Evolutionary conservation across 148 eudicot genomes (phyloP).

Genomic region (Rhododendron kiyosumense): DNA sequence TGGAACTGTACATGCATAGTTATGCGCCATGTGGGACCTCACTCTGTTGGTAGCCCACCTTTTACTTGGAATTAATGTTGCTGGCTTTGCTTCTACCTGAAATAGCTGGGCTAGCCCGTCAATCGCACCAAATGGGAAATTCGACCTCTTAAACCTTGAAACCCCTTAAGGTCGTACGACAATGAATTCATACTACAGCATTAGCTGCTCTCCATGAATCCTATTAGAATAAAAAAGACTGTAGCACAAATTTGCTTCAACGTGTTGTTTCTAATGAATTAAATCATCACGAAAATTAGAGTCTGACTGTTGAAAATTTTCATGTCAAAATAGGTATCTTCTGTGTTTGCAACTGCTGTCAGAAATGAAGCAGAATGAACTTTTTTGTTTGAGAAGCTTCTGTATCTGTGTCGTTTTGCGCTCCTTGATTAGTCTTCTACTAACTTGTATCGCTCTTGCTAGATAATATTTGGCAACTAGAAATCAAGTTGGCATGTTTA

Average conservation of each 20-base stretch:
- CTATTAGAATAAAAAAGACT: not conserved
- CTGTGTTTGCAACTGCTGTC: not conserved
- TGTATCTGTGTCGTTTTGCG: not conserved
- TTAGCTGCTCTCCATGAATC: not conserved
- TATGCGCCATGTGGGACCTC: not conserved
- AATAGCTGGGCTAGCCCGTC: not conserved
- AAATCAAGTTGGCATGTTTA: not conserved
- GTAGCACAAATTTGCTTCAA: not conserved
- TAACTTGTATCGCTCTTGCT: not conserved
- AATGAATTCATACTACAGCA: not conserved
- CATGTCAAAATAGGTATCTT: not conserved
- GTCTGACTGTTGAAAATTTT: not conserved
- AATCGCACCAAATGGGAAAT: not conserved
- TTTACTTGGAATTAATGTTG: not conserved
- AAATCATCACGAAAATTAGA: not conserved
- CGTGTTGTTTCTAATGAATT: not conserved
- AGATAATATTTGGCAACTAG: not conserved
- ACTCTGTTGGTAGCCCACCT: not conserved
- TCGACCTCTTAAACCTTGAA: not conserved
- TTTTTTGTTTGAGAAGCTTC: not conserved
- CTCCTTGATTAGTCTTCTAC: not conserved
- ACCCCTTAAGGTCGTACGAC: not conserved
- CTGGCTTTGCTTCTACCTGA: not conserved
- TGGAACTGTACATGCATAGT: not conserved
- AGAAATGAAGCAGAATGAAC: not conserved